Evolutionary conservation across 2,329 filamentous ascomycete species (phyloP).

Genomic region (Sarocladium strictum): DNA sequence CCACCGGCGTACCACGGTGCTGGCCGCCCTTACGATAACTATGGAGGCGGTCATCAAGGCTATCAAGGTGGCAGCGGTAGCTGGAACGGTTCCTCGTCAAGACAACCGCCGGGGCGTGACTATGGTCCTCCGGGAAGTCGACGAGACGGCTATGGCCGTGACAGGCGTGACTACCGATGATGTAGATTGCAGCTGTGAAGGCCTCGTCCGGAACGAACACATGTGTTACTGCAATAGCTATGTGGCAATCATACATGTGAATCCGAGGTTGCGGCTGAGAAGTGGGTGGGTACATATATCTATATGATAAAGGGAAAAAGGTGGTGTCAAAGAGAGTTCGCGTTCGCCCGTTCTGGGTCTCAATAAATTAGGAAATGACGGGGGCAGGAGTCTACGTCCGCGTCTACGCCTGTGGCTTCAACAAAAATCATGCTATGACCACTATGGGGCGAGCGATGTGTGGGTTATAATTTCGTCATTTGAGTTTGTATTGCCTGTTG

Average conservation of each 20-base stretch:
- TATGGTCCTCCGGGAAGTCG: not conserved
- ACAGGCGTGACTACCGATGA: slow-evolving; percentile 2
- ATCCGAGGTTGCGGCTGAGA: not conserved
- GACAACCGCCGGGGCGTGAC: not conserved
- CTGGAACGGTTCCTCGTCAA: not conserved
- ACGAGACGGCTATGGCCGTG: not conserved
- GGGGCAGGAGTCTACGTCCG: too few species aligned
- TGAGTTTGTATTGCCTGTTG: too few species aligned
- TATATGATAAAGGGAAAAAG: too few species aligned
- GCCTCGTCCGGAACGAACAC: too few species aligned
- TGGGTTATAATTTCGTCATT: too few species aligned
- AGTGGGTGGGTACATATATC: too few species aligned
- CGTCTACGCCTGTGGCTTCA: not conserved
- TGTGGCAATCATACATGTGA: too few species aligned
- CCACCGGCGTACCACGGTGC: not conserved
- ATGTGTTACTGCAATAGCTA: too few species aligned
- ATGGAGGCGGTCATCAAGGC: slow-evolving; percentile 1
- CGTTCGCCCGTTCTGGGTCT: too few species aligned
- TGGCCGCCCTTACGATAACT: not conserved
- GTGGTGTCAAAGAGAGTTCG: not conserved
- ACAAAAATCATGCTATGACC: not conserved
- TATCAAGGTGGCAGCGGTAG: not conserved
- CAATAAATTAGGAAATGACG: too few species aligned
- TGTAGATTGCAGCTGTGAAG: too few species aligned
- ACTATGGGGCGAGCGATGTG: not conserved